Conservation (phyloP, 2,329 filamentous ascomycete species). For the Aureobasidium sp. region DNA sequence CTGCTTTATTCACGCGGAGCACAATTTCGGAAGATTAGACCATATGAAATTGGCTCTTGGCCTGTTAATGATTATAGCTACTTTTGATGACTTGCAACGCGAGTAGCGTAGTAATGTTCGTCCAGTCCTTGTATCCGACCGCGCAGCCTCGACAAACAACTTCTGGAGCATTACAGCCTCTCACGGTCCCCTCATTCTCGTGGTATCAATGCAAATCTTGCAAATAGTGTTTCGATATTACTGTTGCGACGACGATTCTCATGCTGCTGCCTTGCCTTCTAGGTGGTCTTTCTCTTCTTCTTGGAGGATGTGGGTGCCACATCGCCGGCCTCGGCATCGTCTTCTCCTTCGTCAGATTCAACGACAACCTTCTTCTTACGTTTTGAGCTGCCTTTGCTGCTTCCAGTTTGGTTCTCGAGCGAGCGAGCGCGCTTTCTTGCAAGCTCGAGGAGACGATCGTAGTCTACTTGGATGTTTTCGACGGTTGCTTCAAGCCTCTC, state of each 20-base stretch:
- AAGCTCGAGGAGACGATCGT: slow-evolving; percentile 54
- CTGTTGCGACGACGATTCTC: neutral
- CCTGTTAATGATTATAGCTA: neutral
- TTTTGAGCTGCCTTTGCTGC: neutral
- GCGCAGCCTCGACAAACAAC: neutral
- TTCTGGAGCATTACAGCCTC: neutral
- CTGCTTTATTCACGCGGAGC: neutral
- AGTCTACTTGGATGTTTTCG: slow-evolving; percentile 60
- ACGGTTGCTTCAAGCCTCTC: slow-evolving; percentile 65
- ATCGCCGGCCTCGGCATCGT: neutral
- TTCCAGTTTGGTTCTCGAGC: neutral
- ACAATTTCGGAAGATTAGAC: neutral
- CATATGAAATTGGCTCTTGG: neutral
- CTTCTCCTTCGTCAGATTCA: slow-evolving; percentile 11
- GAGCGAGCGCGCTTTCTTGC: slow-evolving; percentile 25
- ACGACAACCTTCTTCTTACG: slow-evolving; percentile 8
- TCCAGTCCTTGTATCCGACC: neutral
- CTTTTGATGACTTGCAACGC: too few relatives aligned
- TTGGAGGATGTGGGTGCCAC: neutral
- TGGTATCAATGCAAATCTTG: too few relatives aligned
- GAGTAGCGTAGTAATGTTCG: neutral
- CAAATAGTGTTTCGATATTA: neutral
- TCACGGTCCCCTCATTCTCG: neutral
- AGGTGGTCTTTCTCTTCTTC: slow-evolving; percentile 7
- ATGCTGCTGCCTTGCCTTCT: neutral